These are phyloP conservation scores for Rhinocladiella similis DNA, from an alignment of 2,329 filamentous ascomycete genomes.

Conservation along the genomic window DNA sequence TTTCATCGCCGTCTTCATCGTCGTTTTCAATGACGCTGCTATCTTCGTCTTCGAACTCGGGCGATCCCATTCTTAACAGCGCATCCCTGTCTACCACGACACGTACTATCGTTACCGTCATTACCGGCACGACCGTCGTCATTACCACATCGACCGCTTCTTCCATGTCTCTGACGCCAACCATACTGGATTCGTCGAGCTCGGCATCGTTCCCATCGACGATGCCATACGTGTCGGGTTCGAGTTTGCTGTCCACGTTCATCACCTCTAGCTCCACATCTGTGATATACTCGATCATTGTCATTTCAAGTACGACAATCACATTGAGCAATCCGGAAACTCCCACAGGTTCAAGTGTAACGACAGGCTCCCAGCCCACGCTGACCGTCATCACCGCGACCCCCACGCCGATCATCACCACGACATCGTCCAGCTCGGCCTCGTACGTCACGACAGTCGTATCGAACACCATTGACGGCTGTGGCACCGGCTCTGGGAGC, in stretches of 20 bases:
- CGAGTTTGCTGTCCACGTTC: too few relatives aligned
- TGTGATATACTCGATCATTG: slow-evolving; percentile 14
- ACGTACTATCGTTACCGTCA: neutral
- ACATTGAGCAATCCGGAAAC: slow-evolving; percentile 7
- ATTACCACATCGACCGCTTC: neutral
- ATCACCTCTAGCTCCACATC: too few relatives aligned
- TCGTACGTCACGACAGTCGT: slow-evolving; percentile 14
- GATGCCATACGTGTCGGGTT: too few relatives aligned
- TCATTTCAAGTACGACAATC: slow-evolving; percentile 25
- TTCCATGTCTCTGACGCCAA: neutral
- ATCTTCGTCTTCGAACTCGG: neutral
- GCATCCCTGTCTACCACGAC: neutral
- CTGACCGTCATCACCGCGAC: slow-evolving; percentile 18
- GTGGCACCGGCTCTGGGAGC: slow-evolving; percentile 24
- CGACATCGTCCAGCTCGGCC: slow-evolving; percentile 2
- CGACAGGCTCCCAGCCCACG: slow-evolving; percentile 3
- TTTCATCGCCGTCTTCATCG: too few relatives aligned
- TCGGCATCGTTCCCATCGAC: neutral
- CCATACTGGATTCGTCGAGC: neutral
- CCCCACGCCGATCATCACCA: neutral
- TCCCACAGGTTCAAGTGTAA: neutral
- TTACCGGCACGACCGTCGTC: neutral
- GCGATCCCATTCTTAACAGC: neutral
- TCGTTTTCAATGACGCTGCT: too few relatives aligned
- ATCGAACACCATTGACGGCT: slow-evolving; percentile 21